These are phyloP conservation scores for Talaromyces sp. DNA, from an alignment of 2,329 filamentous ascomycete genomes.

Conservation along the genomic window DNA sequence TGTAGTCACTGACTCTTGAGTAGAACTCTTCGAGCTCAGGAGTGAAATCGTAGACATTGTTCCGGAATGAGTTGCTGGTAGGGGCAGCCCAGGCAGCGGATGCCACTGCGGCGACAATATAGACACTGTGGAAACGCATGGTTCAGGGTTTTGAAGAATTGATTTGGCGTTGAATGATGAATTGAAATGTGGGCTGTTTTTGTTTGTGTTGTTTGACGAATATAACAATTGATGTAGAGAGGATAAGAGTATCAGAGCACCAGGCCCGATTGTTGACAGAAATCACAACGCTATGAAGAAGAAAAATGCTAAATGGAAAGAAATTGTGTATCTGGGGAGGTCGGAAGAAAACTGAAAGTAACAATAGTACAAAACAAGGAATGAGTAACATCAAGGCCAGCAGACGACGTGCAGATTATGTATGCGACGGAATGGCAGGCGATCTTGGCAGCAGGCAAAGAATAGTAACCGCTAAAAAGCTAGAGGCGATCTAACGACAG, in stretches of 20 bases:
- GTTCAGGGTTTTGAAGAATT: background rate
- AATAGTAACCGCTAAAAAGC: slow-evolving; percentile 9
- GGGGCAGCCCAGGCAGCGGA: slow-evolving; percentile 32
- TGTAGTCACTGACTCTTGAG: slow-evolving; percentile 33
- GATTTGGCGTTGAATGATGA: background rate
- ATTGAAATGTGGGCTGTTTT: background rate
- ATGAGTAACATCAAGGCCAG: background rate
- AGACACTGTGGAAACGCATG: slow-evolving; percentile 7
- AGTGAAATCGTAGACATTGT: slow-evolving; percentile 33
- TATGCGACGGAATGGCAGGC: background rate
- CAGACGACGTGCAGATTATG: background rate
- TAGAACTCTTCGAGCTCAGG: slow-evolving; percentile 36
- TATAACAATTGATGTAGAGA: background rate
- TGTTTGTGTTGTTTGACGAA: background rate
- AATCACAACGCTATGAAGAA: background rate
- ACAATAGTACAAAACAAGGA: background rate
- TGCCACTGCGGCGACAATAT: slow-evolving; percentile 20
- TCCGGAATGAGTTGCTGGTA: slow-evolving; percentile 19
- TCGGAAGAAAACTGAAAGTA: background rate
- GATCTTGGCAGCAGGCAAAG: slow-evolving; percentile 7
- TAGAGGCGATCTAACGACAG: background rate
- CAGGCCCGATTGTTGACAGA: background rate
- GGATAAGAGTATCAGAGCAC: background rate
- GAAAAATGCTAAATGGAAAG: slow-evolving; percentile 6
- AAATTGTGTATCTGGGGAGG: slow-evolving; percentile 3